These are phyloP conservation scores for Aspergillus aculeatus DNA, from an alignment of 2,329 filamentous ascomycete genomes.

Conservation along the genomic window DNA sequence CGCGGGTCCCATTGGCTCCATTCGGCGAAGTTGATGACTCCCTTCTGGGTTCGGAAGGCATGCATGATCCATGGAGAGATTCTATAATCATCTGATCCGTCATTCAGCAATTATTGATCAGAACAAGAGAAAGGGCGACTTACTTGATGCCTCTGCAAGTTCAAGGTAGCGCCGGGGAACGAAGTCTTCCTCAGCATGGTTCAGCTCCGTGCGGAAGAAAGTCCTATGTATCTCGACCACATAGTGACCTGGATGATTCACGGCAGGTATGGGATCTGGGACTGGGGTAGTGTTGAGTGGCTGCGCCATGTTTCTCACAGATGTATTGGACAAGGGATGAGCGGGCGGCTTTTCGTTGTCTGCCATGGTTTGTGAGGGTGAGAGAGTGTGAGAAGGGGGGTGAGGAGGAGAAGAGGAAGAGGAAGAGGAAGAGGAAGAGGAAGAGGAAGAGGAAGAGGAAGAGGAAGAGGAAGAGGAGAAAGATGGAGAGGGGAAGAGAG, in stretches of 20 bases:
- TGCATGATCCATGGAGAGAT: constrained; percentile 27
- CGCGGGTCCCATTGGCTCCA: constrained; percentile 24
- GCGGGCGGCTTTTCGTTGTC: not conserved
- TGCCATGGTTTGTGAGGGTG: not conserved
- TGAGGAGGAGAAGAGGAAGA: not conserved
- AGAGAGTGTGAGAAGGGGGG: not conserved
- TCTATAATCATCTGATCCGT: constrained; percentile 17
- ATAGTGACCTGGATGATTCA: not conserved
- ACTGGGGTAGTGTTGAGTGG: not conserved
- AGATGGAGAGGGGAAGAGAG: not conserved
- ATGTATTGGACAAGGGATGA: not conserved
- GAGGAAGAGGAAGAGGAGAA: not conserved
- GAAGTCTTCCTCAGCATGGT: constrained; percentile 21
- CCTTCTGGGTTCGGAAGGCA: not conserved
- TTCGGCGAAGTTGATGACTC: not conserved
- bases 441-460: not conserved
- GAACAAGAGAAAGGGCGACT: constrained; percentile 1
- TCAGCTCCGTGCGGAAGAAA: constrained; percentile 23
- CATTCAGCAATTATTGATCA: not conserved
- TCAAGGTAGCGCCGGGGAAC: constrained; percentile 21
- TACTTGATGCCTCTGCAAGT: constrained; percentile 21
- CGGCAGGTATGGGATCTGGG: not conserved
- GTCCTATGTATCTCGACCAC: constrained; percentile 15
- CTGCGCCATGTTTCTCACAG: not conserved
- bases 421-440: not conserved